Evolutionary conservation across 495 filamentous ascomycete species (phyloP).

Genomic region (Chaetomium fimeti): DNA sequence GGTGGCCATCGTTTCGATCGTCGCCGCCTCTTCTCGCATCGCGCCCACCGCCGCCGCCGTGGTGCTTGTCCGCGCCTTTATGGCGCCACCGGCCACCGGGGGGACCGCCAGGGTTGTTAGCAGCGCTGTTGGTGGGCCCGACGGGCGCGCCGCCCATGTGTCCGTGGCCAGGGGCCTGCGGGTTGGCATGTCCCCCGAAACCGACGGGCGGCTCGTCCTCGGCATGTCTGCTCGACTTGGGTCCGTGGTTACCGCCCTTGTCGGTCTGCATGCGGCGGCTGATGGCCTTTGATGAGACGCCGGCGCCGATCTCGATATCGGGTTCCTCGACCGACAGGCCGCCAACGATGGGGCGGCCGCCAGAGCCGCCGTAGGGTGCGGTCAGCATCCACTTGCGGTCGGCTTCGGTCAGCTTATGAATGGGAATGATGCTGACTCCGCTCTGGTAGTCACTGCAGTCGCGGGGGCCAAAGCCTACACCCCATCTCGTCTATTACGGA

Average conservation of each 20-base stretch:
- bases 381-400: conserved; percentile 97
- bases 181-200: conserved; percentile 22
- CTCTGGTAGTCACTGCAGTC: conserved; percentile 96
- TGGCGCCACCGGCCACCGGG: conserved; percentile 41
- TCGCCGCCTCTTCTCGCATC: conserved; percentile 36
- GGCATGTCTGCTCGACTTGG: conserved; percentile 60
- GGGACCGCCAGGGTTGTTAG: conserved; percentile 25
- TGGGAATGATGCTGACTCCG: conserved; percentile 90
- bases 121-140: conserved; percentile 34
- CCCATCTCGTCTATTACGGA: conserved; percentile 76
- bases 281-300: conserved; percentile 94
- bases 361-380: conserved; percentile 89
- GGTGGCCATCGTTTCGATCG: conserved; percentile 47
- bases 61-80: conserved; percentile 46
- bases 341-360: conserved; percentile 72
- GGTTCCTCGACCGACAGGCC: conserved; percentile 94
- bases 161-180: conserved; percentile 43
- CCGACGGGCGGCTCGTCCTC: conserved; percentile 51
- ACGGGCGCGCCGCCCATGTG: conserved; percentile 43
- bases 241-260: conserved; percentile 69
- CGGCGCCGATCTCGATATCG: conserved; percentile 96
- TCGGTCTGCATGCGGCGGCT: conserved; percentile 79
- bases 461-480: conserved; percentile 93
- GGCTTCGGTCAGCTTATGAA: conserved; percentile 87
- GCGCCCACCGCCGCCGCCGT: conserved; percentile 42